These are phyloP conservation scores for Coemansia furcata DNA, from an alignment of 192 early-diverging fungal species.

Conservation along the genomic window DNA sequence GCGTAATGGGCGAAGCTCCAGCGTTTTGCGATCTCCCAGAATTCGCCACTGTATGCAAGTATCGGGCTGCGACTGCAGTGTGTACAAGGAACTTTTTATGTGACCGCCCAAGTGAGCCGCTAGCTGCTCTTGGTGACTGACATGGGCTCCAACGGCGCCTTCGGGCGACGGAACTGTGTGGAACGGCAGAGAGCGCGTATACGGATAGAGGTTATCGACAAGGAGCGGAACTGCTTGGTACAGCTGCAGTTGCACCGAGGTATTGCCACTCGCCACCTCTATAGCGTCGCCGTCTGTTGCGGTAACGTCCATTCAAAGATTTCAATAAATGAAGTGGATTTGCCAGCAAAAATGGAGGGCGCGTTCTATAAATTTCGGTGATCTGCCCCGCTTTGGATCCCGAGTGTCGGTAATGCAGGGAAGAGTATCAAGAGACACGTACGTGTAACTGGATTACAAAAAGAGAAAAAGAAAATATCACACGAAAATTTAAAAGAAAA, in stretches of 20 bases:
- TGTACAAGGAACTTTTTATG: conserved; percentile 29
- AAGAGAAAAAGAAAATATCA: background rate
- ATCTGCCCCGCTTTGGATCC: background rate
- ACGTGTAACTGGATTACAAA: background rate
- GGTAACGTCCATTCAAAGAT: background rate
- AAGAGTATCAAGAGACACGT: background rate
- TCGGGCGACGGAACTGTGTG: conserved; percentile 35
- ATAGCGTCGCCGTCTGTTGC: background rate
- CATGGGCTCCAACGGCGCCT: background rate
- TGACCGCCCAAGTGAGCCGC: conserved; percentile 32
- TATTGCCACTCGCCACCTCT: background rate
- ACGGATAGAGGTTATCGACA: conserved; percentile 48
- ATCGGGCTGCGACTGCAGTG: conserved; percentile 38
- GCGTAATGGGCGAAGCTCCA: conserved; percentile 46
- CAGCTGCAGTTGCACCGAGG: conserved; percentile 30
- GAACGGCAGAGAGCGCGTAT: conserved; percentile 20
- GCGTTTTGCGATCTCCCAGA: conserved; percentile 28
- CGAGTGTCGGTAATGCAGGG: background rate
- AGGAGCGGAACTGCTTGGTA: conserved; percentile 38
- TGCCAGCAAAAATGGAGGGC: background rate
- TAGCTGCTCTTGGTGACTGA: conserved; percentile 19
- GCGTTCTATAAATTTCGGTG: background rate
- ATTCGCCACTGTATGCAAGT: conserved; percentile 51
- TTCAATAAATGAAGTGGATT: background rate
- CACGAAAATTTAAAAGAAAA: background rate